Percentiles rank a stretch among this genome's conserved stretches.
phyloP scores from a whole-genome alignment of 176 grass and related monocot species.

The Musa schizocarpa region DNA sequence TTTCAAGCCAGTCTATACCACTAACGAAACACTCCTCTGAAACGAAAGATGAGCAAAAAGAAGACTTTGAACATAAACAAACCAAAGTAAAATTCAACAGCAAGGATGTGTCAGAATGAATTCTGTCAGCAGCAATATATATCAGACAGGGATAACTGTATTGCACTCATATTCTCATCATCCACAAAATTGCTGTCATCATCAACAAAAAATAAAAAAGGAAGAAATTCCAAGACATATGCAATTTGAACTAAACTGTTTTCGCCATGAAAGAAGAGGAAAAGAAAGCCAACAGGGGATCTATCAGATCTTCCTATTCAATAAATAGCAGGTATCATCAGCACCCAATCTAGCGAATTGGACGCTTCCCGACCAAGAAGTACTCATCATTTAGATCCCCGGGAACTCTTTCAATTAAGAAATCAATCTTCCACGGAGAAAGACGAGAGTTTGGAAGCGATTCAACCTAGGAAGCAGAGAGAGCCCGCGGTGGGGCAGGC shows the following conservation, averaged over 20 bases:
- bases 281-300: background rate
- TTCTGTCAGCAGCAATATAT: slow-evolving; percentile 50
- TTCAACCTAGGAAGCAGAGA: background rate
- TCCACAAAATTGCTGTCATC: slow-evolving; percentile 15
- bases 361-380: background rate
- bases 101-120: slow-evolving; percentile 34
- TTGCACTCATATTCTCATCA: slow-evolving; percentile 51
- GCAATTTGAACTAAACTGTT: no score
- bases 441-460: no score
- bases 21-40: background rate
- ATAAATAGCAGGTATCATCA: background rate
- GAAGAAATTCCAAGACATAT: no score
- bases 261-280: no score
- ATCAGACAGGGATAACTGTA: slow-evolving; percentile 91
- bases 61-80: no score
- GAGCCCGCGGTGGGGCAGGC: background rate
- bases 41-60: no score
- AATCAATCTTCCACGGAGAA: no score
- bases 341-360: background rate
- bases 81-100: background rate
- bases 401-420: no score
- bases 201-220: no score
- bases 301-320: slow-evolving; percentile 21
- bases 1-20: background rate
- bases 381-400: slow-evolving; percentile 3